Evolutionary conservation across 1,139 yeast genomes (phyloP).

Genomic region (Lodderomyces margitis): DNA sequence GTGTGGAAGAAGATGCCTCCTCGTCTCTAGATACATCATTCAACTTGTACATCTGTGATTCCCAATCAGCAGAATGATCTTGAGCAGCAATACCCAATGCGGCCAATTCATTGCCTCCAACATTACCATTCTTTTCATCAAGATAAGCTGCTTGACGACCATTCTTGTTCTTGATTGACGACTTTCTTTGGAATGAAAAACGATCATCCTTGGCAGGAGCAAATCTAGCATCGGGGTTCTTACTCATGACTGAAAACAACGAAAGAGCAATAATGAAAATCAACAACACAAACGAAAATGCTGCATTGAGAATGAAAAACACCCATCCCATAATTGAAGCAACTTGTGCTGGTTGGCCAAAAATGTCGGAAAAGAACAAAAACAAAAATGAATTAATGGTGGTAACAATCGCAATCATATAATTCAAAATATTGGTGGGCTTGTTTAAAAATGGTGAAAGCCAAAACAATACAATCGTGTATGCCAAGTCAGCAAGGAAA

Average conservation of each 20-base stretch:
- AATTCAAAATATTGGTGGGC: slow-evolving; percentile 67
- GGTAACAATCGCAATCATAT: slow-evolving; percentile 60
- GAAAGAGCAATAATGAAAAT: slow-evolving; percentile 60
- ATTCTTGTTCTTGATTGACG: slow-evolving; percentile 24
- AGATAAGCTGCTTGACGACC: not conserved
- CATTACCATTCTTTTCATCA: not conserved
- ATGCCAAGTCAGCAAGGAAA: slow-evolving; percentile 64
- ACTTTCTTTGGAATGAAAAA: slow-evolving; percentile 70
- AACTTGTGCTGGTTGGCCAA: slow-evolving; percentile 66
- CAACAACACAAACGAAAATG: slow-evolving; percentile 64
- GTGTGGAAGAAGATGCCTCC: not conserved
- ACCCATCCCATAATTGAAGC: slow-evolving; percentile 79
- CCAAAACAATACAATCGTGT: slow-evolving; percentile 55
- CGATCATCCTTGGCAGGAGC: slow-evolving; percentile 84
- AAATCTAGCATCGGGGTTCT: slow-evolving; percentile 80
- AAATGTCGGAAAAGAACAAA: slow-evolving; percentile 69
- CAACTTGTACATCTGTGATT: slow-evolving; percentile 56
- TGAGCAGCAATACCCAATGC: slow-evolving; percentile 71
- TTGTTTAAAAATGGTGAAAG: slow-evolving; percentile 68
- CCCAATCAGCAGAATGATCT: slow-evolving; percentile 72
- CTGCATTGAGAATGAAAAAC: slow-evolving; percentile 75
- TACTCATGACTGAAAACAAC: slow-evolving; percentile 55
- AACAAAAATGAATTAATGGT: slow-evolving; percentile 71
- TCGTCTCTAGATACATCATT: slow-evolving; percentile 28
- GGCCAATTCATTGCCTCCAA: slow-evolving; percentile 48